Evolutionary conservation across 331 rosid genomes (phyloP).

Genomic region (Cydonia oblonga): DNA sequence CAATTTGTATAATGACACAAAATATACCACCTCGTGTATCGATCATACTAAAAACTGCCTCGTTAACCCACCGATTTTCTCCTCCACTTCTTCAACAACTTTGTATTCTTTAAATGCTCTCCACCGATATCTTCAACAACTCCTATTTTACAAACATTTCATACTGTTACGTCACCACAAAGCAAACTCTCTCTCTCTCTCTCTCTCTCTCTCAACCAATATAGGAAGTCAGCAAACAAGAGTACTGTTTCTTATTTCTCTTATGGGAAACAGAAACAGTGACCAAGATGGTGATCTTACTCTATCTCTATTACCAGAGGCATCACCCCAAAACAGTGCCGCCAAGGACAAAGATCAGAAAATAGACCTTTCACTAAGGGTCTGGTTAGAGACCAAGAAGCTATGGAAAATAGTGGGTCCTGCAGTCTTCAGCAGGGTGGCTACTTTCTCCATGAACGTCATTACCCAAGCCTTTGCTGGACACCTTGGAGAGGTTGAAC

Average conservation of each 20-base stretch:
- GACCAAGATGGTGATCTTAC: neutral
- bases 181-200: too few relatives aligned
- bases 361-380: neutral
- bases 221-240: too few relatives aligned
- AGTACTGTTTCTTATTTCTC: neutral
- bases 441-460: constrained; percentile 45
- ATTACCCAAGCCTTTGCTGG: constrained; percentile 77
- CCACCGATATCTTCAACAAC: too few relatives aligned
- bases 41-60: too few relatives aligned
- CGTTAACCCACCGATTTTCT: too few relatives aligned
- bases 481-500: constrained; percentile 58
- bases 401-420: constrained; percentile 73
- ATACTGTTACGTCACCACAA: too few relatives aligned
- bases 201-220: too few relatives aligned
- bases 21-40: too few relatives aligned
- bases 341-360: neutral
- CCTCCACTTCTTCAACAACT: too few relatives aligned
- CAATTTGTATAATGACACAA: too few relatives aligned
- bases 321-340: neutral
- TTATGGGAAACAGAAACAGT: constrained; percentile 6
- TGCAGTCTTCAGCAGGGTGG: constrained; percentile 53
- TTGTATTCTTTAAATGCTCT: too few relatives aligned
- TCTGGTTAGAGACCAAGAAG: constrained; percentile 51
- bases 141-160: too few relatives aligned
- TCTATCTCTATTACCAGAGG: constrained; percentile 18